Evolutionary conservation across 192 early-diverging fungal species (phyloP).

Genomic region (Backusella australiensis): DNA sequence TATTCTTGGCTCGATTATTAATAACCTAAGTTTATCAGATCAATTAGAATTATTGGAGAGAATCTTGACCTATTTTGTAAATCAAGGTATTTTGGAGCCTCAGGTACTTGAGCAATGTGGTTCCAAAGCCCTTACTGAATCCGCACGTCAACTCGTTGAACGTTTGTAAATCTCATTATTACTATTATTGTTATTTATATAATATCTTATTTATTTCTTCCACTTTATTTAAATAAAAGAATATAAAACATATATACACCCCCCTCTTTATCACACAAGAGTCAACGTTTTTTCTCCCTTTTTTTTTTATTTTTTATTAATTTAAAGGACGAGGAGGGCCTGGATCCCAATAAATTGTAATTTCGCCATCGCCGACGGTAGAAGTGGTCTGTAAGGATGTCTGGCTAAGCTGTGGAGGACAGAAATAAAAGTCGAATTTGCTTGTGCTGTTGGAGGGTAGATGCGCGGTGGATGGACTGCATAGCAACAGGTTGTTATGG

Average conservation of each 20-base stretch:
- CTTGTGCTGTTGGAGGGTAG: neutral
- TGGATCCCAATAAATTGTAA: constrained; percentile 9
- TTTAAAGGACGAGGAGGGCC: neutral
- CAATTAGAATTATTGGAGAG: constrained; percentile 32
- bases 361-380: constrained; percentile 1
- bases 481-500: neutral
- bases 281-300: neutral
- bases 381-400: neutral
- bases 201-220: constrained; percentile 1
- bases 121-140: constrained; percentile 18
- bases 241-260: neutral
- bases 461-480: neutral
- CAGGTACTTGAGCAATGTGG: constrained; percentile 23
- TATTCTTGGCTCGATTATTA: constrained; percentile 21
- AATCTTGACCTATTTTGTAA: constrained; percentile 33
- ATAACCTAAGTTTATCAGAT: constrained; percentile 19
- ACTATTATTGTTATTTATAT: constrained; percentile 1
- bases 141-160: constrained; percentile 5
- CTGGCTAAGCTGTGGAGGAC: neutral
- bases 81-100: constrained; percentile 29
- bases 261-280: neutral
- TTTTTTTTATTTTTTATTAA: neutral
- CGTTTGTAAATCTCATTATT: neutral
- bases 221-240: neutral
- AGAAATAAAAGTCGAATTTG: neutral